Percentiles rank a stretch among this genome's conserved stretches.
phyloP scores from a whole-genome alignment of 345 rosid species.

The Passiflora organensis region DNA sequence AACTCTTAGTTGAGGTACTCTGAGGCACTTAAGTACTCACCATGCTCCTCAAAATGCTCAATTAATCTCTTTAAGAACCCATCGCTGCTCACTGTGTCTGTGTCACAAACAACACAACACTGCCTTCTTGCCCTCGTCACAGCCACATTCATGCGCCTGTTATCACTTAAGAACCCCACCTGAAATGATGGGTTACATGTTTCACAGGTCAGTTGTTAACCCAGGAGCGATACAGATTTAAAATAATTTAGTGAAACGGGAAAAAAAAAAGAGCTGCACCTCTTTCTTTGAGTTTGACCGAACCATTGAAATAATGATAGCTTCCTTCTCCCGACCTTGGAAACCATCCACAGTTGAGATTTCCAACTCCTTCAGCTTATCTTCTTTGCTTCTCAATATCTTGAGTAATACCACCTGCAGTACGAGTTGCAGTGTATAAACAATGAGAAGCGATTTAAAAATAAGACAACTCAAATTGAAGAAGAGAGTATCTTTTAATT shows the following conservation, averaged over 20 bases:
- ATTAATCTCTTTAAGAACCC: slow-evolving; percentile 68
- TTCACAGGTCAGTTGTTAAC: not conserved
- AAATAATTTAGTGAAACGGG: not conserved
- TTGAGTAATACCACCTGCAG: slow-evolving; percentile 66
- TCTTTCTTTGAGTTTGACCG: slow-evolving; percentile 86
- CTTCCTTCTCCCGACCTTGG: slow-evolving; percentile 97
- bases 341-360: slow-evolving; percentile 96
- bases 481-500: too few relatives aligned
- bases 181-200: slow-evolving; percentile 12
- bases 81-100: slow-evolving; percentile 72
- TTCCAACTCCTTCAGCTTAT: slow-evolving; percentile 73
- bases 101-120: slow-evolving; percentile 84
- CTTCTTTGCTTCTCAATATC: slow-evolving; percentile 63
- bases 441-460: too few relatives aligned
- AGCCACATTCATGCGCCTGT: slow-evolving; percentile 90
- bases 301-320: slow-evolving; percentile 92
- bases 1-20: slow-evolving; percentile 61
- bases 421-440: slow-evolving; percentile 8
- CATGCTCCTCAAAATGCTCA: slow-evolving; percentile 86
- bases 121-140: slow-evolving; percentile 92
- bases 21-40: slow-evolving; percentile 89
- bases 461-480: too few relatives aligned
- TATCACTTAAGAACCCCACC: slow-evolving; percentile 86
- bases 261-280: slow-evolving; percentile 27
- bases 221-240: not conserved